phyloP scores from a whole-genome alignment of 495 filamentous ascomycete genomes.

The Penicillium mononematosum region DNA sequence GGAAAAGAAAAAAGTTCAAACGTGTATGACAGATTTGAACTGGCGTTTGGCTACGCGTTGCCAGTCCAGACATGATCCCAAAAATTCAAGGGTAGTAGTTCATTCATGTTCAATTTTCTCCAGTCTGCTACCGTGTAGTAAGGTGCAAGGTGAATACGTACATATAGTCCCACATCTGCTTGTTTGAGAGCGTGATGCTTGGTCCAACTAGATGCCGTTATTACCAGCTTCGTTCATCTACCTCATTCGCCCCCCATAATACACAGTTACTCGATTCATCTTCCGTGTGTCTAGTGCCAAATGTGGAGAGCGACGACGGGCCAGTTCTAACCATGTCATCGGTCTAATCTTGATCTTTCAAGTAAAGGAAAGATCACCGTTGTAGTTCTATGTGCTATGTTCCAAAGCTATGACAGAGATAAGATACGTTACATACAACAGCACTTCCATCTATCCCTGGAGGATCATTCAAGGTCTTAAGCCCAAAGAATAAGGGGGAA shows the following conservation, averaged over 20 bases:
- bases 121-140: conserved; percentile 1
- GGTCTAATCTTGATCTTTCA: neutral
- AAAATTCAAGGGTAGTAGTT: conserved; percentile 17
- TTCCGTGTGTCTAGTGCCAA: neutral
- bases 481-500: neutral
- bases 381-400: neutral
- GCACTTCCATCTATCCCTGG: too few species aligned
- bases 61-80: conserved; percentile 16
- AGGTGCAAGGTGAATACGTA: neutral
- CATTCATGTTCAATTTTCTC: conserved; percentile 10
- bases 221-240: neutral
- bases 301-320: neutral
- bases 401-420: neutral
- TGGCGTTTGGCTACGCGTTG: conserved; percentile 11
- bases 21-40: conserved; percentile 27
- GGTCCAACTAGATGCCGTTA: neutral
- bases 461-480: neutral
- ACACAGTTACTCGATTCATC: neutral
- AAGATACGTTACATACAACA: neutral
- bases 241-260: neutral
- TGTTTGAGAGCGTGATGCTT: neutral
- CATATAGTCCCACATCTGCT: neutral
- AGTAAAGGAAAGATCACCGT: neutral
- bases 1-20: conserved; percentile 39
- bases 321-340: neutral